Conservation (phyloP, 495 filamentous ascomycete species). For the Penicillium canescens region DNA sequence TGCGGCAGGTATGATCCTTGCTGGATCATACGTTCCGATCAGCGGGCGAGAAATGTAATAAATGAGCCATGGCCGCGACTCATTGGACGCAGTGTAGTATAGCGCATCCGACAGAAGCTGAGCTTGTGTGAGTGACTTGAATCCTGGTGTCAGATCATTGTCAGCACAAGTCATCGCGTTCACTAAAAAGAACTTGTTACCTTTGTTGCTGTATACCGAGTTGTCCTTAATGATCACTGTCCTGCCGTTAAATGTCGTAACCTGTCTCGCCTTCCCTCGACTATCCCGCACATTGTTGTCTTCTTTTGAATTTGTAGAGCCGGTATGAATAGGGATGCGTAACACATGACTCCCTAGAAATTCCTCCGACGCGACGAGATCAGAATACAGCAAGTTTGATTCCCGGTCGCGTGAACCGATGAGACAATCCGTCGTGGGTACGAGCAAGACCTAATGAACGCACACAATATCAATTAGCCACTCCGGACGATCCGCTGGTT, state of each 20-base stretch:
- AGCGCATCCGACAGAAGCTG: conserved; percentile 83
- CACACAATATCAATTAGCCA: conserved; percentile 16
- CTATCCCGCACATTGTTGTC: conserved; percentile 79
- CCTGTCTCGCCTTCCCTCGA: conserved; percentile 90
- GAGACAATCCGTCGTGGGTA: conserved; percentile 89
- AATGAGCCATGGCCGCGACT: conserved; percentile 88
- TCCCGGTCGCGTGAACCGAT: conserved; percentile 88
- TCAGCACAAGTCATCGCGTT: conserved; percentile 15
- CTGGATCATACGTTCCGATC: conserved; percentile 77
- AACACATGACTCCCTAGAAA: conserved; percentile 97
- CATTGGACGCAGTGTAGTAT: conserved; percentile 82
- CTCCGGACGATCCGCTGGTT: conserved; percentile 15
- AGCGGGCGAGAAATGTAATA: conserved; percentile 97
- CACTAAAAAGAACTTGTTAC: conserved; percentile 41
- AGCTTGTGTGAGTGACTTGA: conserved; percentile 87
- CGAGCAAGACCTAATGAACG: conserved; percentile 72
- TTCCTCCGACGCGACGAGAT: conserved; percentile 85
- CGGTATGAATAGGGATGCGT: conserved; percentile 67
- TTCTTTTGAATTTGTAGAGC: conserved; percentile 61
- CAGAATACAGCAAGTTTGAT: conserved; percentile 71
- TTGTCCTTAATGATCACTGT: conserved; percentile 94
- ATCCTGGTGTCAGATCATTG: conserved; percentile 55
- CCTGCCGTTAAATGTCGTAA: conserved; percentile 86
- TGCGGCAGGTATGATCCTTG: conserved; percentile 62
- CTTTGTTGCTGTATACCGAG: conserved; percentile 94